Percentiles rank a stretch among this genome's conserved stretches.
phyloP scores from a whole-genome alignment of 2,329 filamentous ascomycete species.

The Plenodomus tracheiphilus region DNA sequence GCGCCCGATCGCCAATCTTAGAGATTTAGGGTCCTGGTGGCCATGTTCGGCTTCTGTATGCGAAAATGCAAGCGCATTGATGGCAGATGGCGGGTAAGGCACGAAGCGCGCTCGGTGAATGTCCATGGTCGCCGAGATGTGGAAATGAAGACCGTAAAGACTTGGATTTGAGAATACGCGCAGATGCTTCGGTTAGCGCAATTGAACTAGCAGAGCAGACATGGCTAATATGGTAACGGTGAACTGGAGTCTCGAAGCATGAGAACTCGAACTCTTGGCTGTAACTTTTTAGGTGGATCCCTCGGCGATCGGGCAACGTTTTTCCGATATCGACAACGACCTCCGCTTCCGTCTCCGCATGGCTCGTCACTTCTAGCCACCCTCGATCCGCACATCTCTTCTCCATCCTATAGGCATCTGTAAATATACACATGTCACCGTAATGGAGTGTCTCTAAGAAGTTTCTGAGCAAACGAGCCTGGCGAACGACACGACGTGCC shows the following conservation, averaged over 20 bases:
- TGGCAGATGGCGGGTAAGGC: slow-evolving; percentile 84
- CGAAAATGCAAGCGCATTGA: slow-evolving; percentile 94
- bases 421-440: background rate
- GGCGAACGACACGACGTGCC: background rate
- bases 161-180: background rate
- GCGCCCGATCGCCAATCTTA: slow-evolving; percentile 84
- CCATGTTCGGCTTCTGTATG: slow-evolving; percentile 56
- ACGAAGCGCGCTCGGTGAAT: slow-evolving; percentile 97
- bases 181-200: background rate
- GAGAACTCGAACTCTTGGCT: slow-evolving; percentile 20
- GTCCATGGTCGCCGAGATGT: slow-evolving; percentile 65
- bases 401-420: background rate
- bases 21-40: slow-evolving; percentile 56
- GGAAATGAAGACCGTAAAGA: background rate
- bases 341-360: background rate
- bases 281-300: slow-evolving; percentile 20
- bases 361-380: background rate
- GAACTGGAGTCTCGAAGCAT: background rate
- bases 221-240: background rate
- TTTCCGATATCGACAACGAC: slow-evolving; percentile 1
- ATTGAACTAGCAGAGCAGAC: background rate
- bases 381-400: background rate
- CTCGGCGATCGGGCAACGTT: slow-evolving; percentile 5
- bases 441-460: background rate
- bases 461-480: background rate